These are phyloP conservation scores for Plasmodium berghei DNA, from an alignment of 169 alveolate genomes.

Conservation along the genomic window DNA sequence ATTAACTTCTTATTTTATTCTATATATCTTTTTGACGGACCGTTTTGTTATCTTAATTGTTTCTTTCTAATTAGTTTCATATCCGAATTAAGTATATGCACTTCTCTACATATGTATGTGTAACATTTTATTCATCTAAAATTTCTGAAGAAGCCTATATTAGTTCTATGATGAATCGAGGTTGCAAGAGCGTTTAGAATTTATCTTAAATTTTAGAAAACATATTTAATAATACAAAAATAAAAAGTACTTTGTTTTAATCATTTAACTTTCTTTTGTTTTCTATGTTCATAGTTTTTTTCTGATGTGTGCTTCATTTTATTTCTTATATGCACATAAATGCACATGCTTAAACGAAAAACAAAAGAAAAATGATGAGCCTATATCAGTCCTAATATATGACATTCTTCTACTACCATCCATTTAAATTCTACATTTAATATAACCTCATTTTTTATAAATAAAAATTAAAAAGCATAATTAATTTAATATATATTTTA, in stretches of 20 bases:
- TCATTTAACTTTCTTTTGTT: neutral
- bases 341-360: constrained; percentile 25
- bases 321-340: constrained; percentile 27
- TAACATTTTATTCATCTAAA: too few species aligned
- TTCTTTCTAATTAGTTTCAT: too few species aligned
- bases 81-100: too few species aligned
- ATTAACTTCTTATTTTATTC: too few species aligned
- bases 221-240: neutral
- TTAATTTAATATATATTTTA: too few species aligned
- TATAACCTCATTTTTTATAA: neutral
- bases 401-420: neutral
- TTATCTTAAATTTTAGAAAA: neutral
- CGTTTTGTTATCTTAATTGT: too few species aligned
- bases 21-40: too few species aligned
- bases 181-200: neutral
- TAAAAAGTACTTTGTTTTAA: neutral
- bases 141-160: too few species aligned
- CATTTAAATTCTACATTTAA: constrained; percentile 1
- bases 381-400: neutral
- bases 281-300: neutral
- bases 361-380: neutral
- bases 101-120: too few species aligned
- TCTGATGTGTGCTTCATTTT: neutral
- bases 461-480: too few species aligned
- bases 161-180: neutral